phyloP scores from a whole-genome alignment of 1,139 yeast genomes.

The Wickerhamiella infanticola region DNA sequence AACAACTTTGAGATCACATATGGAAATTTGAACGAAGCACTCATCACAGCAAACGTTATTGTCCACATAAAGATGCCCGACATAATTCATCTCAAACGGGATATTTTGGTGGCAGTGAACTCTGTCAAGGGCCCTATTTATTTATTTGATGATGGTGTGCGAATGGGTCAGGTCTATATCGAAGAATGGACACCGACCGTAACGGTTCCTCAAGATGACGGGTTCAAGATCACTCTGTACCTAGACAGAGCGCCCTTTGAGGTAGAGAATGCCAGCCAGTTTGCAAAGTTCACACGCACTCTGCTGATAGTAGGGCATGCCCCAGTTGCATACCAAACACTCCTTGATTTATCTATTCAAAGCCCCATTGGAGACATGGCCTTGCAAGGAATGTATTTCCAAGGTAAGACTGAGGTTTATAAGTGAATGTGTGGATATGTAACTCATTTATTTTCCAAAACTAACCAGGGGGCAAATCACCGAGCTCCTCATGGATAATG shows the following conservation, averaged over 20 bases:
- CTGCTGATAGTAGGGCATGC: conserved; percentile 19
- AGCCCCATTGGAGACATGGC: conserved; percentile 29
- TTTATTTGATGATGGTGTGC: conserved; percentile 16
- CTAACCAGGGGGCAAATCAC: conserved; percentile 77
- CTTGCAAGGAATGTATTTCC: conserved; percentile 19
- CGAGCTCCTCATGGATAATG: conserved; percentile 40
- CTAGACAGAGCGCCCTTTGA: conserved; percentile 21
- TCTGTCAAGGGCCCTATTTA: conserved; percentile 20
- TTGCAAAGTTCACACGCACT: conserved; percentile 18
- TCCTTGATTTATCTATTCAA: conserved; percentile 24
- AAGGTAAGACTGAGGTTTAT: conserved; percentile 14
- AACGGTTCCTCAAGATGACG: conserved; percentile 14
- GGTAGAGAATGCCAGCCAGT: conserved; percentile 19
- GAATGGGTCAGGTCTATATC: conserved; percentile 21
- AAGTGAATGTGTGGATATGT: neutral
- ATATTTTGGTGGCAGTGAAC: conserved; percentile 9
- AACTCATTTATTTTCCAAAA: neutral
- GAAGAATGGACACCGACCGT: conserved; percentile 23
- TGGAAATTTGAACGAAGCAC: neutral
- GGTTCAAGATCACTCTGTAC: conserved; percentile 14
- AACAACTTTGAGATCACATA: conserved; percentile 4
- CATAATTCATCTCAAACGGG: conserved; percentile 9
- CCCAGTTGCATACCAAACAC: conserved; percentile 19
- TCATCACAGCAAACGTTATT: conserved; percentile 11
- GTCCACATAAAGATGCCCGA: conserved; percentile 12